These are phyloP conservation scores for Dianthus caryophyllus DNA, from an alignment of 148 eudicot species.

Conservation along the genomic window DNA sequence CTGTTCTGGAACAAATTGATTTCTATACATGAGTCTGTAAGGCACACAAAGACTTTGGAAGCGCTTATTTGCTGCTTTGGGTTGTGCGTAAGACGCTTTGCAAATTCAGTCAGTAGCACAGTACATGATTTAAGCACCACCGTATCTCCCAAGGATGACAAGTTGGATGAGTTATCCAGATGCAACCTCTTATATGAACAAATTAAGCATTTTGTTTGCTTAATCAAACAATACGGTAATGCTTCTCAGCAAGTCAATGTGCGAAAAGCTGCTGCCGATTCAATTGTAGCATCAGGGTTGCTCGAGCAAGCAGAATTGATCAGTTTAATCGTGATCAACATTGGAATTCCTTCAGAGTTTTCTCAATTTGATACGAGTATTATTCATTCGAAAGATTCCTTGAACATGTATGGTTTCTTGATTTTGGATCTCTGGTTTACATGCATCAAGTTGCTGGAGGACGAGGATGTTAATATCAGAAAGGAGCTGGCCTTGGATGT, in stretches of 20 bases:
- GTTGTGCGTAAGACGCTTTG: constrained; percentile 29
- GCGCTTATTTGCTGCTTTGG: constrained; percentile 78
- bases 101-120: constrained; percentile 39
- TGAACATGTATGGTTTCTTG: constrained; percentile 43
- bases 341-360: constrained; percentile 30
- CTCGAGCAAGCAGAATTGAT: constrained; percentile 59
- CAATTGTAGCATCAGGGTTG: constrained; percentile 77
- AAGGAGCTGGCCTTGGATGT: constrained; percentile 58
- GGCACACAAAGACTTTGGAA: constrained; percentile 67
- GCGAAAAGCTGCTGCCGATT: constrained; percentile 87
- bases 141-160: constrained; percentile 6
- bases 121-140: constrained; percentile 21
- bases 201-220: constrained; percentile 46
- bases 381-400: constrained; percentile 29
- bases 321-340: constrained; percentile 36
- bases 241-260: constrained; percentile 76
- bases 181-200: constrained; percentile 39
- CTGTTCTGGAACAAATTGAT: constrained; percentile 68
- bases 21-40: constrained; percentile 48
- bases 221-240: constrained; percentile 53
- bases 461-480: constrained; percentile 72
- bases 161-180: constrained; percentile 27
- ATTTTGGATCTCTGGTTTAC: constrained; percentile 69
- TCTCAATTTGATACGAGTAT: constrained; percentile 17
- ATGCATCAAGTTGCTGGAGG: constrained; percentile 84